These are phyloP conservation scores for Knufia petricola DNA, from an alignment of 2,329 filamentous ascomycete genomes.

Conservation along the genomic window DNA sequence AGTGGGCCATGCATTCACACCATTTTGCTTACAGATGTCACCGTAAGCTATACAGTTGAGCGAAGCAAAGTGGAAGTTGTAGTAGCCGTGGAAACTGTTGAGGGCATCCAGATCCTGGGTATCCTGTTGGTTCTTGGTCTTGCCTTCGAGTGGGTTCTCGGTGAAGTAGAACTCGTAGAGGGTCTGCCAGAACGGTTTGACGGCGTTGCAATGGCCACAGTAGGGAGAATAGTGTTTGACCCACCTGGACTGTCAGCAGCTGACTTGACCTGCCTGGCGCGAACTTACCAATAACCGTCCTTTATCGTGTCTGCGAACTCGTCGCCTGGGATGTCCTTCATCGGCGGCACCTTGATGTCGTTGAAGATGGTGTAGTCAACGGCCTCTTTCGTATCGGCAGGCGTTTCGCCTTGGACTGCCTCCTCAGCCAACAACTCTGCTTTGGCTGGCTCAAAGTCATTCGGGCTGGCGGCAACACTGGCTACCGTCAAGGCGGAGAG, in stretches of 20 bases:
- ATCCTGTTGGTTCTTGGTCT: conserved; percentile 33
- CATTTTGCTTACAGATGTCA: conserved; percentile 62
- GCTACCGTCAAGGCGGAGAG: conserved; percentile 12
- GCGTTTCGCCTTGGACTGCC: conserved; percentile 16
- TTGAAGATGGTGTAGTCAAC: conserved; percentile 39
- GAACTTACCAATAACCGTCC: conserved; percentile 43
- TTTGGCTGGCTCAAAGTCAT: conserved; percentile 11
- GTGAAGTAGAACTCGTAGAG: conserved; percentile 91
- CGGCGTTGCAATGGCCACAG: conserved; percentile 63
- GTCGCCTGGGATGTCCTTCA: conserved; percentile 40
- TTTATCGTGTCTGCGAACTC: conserved; percentile 41
- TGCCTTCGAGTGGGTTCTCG: conserved; percentile 56
- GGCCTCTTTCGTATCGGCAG: conserved; percentile 24
- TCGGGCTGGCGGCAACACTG: neutral
- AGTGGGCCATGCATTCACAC: conserved; percentile 63
- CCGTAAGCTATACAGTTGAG: conserved; percentile 79
- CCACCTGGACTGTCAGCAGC: conserved; percentile 32
- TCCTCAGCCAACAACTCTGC: conserved; percentile 13
- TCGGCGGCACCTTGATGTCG: conserved; percentile 41
- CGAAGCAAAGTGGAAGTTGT: conserved; percentile 78
- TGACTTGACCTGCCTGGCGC: neutral
- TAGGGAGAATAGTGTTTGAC: conserved; percentile 45
- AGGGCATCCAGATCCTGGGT: conserved; percentile 41
- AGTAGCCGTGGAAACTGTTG: conserved; percentile 68
- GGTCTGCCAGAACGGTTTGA: conserved; percentile 81